Percentiles rank a stretch among this genome's conserved stretches.
Evolutionary conservation across 257 asterid genomes (phyloP).

Genomic region (Voacanga thouarsii): DNA sequence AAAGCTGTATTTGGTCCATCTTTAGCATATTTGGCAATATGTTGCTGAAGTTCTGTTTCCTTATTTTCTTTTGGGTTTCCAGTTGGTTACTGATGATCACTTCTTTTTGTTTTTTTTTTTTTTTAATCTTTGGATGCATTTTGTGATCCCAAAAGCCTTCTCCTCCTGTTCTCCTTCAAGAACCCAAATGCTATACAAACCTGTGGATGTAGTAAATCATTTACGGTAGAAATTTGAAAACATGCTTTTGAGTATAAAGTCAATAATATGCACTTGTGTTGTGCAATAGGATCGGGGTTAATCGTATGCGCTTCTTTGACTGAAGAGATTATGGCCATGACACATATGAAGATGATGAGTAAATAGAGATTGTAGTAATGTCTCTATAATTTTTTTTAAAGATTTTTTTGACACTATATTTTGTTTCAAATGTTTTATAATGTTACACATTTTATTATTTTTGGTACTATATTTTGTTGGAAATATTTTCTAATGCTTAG

Average conservation of each 20-base stretch:
- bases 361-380: too few species aligned
- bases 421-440: too few species aligned
- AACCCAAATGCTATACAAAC: conserved; percentile 93
- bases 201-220: conserved; percentile 93
- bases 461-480: too few species aligned
- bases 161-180: conserved; percentile 76
- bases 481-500: too few species aligned
- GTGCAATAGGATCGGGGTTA: too few species aligned
- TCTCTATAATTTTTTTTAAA: too few species aligned
- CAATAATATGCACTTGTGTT: too few species aligned
- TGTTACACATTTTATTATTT: too few species aligned
- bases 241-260: neutral
- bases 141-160: conserved; percentile 93
- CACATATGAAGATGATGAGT: too few species aligned
- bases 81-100: conserved; percentile 1
- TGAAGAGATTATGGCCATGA: too few species aligned
- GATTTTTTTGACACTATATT: too few species aligned
- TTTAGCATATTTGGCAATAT: neutral
- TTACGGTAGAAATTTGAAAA: conserved; percentile 67
- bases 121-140: conserved; percentile 49
- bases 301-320: too few species aligned
- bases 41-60: neutral
- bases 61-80: neutral
- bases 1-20: neutral
- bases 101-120: conserved; percentile 7